Conservation (phyloP, 768 basidiomycete species). For the Lanmaoa pseudosensibilis region DNA sequence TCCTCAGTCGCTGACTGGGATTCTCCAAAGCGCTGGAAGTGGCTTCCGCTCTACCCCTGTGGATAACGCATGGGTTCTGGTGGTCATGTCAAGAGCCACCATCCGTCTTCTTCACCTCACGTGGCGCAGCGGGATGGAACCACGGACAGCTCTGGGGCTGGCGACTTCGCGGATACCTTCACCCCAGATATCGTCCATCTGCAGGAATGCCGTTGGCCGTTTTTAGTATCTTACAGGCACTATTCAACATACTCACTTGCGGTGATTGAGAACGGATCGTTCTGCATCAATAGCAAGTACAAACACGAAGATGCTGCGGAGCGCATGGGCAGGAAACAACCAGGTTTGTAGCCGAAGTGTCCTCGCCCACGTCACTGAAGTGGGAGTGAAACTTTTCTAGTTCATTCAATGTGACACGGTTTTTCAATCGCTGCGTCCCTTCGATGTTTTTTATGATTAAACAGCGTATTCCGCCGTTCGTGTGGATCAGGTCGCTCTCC, state of each 20-base stretch:
- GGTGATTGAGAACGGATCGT: constrained; percentile 16
- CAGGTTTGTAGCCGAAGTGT: constrained; percentile 14
- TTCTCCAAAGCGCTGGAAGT: constrained; percentile 21
- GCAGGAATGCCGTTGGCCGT: constrained; percentile 5
- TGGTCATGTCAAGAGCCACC: constrained; percentile 6
- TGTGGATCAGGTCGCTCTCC: constrained; percentile 25
- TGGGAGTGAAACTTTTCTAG: constrained; percentile 2
- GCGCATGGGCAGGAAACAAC: not conserved
- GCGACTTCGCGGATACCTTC: constrained; percentile 14
- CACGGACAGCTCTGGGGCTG: constrained; percentile 1
- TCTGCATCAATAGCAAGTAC: constrained; percentile 3
- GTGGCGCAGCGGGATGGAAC: constrained; percentile 13
- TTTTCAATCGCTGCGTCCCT: constrained; percentile 3
- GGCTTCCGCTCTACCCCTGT: constrained; percentile 23
- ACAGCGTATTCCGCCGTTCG: constrained; percentile 5
- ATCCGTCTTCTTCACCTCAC: constrained; percentile 17
- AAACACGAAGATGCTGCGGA: not conserved
- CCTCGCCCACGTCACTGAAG: constrained; percentile 5
- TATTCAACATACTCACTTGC: constrained; percentile 1
- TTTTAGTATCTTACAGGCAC: not conserved
- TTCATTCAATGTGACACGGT: not conserved
- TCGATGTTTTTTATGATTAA: not conserved
- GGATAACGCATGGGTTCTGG: not conserved
- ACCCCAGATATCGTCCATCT: constrained; percentile 1
- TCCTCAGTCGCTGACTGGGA: constrained; percentile 11